Base-by-base conservation (phyloP, 352 stramenopile genomes). In the Phytophthora multivora region DNA sequence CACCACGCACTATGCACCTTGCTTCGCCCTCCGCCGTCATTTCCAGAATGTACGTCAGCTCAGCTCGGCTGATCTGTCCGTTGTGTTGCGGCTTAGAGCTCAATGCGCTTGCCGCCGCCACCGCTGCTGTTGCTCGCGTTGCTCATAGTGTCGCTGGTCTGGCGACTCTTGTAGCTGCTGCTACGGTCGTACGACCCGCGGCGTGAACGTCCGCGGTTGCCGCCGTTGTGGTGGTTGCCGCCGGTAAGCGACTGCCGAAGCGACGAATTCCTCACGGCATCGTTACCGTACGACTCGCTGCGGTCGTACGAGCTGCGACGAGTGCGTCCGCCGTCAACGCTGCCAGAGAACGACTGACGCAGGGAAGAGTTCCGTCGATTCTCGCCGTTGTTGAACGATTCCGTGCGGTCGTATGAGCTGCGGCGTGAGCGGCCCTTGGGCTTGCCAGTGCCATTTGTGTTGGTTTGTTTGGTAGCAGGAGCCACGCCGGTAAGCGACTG, bases 101-200 rank as follows among this genome's bases (percentile, higher is more conserved):
- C 83, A 50, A 92, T 84, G 64, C 77, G 80, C 76, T 92, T 92
- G 66, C 80, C 77, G 47, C 61, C 68, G 41, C 68, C 70, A 19
- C 72, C 73, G 50, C 74, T 81, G 63, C 74, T 70, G 60, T 75
- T 82, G 63, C 74, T 81, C 3, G 75, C 57, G 51, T 78, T 84
- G 62, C 73, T 89, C 75, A 75, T 82, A n/a, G 74, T 77, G 28
- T 80, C 72, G 45, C 66, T 74, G 13, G 52, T 62, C 42, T 75
- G 70, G 19, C 69, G 63, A 54, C 61, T 71, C 42, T 74, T 77
- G 61, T 76, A 74, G 52, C 56, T 69, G 58, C 65, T 70, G 52
- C 50, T 80, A 55, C 69, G 83, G 55, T 91, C 83, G 58, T 86
- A 83, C 18, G 83, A 91, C 0, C 79, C 75, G 21, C 83, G 83